Conservation (phyloP, 2,329 filamentous ascomycete species). For the Ceratocystis alfenasii region DNA sequence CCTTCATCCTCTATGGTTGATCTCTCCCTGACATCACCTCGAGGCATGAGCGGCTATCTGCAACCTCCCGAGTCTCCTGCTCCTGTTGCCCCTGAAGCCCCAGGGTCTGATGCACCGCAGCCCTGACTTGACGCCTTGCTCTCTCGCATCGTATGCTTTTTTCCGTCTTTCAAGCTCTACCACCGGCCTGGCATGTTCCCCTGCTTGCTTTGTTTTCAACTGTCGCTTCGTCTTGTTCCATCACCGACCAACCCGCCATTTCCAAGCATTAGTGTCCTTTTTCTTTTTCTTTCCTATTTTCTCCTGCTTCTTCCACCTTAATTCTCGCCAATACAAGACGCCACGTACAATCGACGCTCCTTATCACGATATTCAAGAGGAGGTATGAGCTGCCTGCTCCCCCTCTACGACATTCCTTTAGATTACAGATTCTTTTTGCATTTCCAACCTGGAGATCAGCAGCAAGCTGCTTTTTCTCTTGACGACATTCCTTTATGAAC, state of each 20-base stretch:
- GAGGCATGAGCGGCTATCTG: not conserved
- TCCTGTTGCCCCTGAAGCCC: not conserved
- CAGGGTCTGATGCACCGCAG: constrained; percentile 5
- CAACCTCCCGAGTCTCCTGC: constrained; percentile 6
- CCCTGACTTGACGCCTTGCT: not conserved
- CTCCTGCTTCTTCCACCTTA: not conserved
- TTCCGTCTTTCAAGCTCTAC: not conserved
- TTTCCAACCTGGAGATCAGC: constrained; percentile 6
- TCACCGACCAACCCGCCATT: not conserved
- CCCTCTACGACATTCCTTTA: constrained; percentile 18
- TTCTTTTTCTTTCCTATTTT: not conserved
- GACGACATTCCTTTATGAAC: constrained; percentile 19
- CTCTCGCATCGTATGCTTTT: not conserved
- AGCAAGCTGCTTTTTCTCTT: constrained; percentile 12
- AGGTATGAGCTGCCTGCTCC: not conserved
- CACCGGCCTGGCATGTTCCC: constrained; percentile 1
- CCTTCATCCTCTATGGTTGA: not conserved
- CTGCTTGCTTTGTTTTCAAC: constrained; percentile 7
- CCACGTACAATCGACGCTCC: constrained; percentile 20
- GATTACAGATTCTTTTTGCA: constrained; percentile 5
- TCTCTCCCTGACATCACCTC: constrained; percentile 1
- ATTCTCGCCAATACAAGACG: constrained; percentile 19
- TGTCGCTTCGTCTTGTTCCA: not conserved
- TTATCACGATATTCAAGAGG: constrained; percentile 15
- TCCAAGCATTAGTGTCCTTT: not conserved